phyloP scores from a whole-genome alignment of 495 filamentous ascomycete species.

The Daldinia caldariorum region DNA sequence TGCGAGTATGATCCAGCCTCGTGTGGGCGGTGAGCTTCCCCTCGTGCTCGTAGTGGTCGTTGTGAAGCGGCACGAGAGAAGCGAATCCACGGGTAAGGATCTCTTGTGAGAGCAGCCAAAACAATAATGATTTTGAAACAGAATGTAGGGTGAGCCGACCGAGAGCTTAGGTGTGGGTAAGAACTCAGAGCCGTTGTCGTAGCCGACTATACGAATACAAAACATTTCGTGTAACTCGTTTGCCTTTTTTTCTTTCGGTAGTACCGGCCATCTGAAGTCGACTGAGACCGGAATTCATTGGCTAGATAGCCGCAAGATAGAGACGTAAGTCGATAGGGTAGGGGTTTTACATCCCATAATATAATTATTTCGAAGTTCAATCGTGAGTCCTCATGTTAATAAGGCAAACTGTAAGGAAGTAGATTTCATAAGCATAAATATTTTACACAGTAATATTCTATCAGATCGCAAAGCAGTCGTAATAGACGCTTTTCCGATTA shows the following conservation, averaged over 20 bases:
- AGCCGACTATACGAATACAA: background rate
- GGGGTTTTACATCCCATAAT: background rate
- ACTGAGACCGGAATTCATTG: background rate
- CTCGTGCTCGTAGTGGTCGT: background rate
- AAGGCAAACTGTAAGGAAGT: too few species aligned
- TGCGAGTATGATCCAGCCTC: background rate
- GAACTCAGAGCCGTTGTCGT: background rate
- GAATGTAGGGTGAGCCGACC: background rate
- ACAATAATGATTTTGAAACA: background rate
- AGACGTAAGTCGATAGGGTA: background rate
- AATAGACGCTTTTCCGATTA: too few species aligned
- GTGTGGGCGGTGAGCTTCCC: background rate
- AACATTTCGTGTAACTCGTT: constrained; percentile 1
- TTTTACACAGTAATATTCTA: too few species aligned
- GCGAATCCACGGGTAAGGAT: background rate
- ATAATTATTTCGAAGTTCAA: background rate
- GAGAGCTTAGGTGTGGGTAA: background rate
- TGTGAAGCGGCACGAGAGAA: background rate
- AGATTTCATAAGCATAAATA: too few species aligned
- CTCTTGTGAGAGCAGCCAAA: background rate
- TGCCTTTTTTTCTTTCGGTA: too few species aligned
- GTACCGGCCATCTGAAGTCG: background rate
- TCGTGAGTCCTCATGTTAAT: too few species aligned
- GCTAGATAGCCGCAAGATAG: background rate
- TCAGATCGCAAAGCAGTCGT: too few species aligned